Evolutionary conservation across 2,329 filamentous ascomycete species (phyloP).

Genomic region (Magnaporthales sp.): DNA sequence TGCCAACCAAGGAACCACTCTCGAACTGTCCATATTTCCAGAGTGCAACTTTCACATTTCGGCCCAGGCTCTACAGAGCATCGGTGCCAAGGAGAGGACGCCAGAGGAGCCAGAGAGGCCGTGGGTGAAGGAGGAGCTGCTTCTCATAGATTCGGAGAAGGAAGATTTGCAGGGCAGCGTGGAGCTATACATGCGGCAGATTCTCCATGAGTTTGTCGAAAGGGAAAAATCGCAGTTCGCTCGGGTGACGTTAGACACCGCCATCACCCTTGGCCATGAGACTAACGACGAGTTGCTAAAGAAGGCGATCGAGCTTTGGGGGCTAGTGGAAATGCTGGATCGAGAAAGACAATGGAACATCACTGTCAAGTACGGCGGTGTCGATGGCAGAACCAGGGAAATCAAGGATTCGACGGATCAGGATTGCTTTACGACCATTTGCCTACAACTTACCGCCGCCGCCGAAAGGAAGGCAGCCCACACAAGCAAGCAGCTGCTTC

Average conservation of each 20-base stretch:
- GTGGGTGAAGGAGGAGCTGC: conserved; percentile 16
- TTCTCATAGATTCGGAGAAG: conserved; percentile 53
- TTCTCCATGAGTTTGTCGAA: conserved; percentile 48
- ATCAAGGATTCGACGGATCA: conserved; percentile 46
- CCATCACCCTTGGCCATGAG: conserved; percentile 33
- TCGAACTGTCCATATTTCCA: conserved; percentile 53
- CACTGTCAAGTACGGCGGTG: conserved; percentile 26
- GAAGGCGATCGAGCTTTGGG: conserved; percentile 55
- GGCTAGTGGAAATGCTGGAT: conserved; percentile 56
- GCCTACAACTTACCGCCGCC: conserved; percentile 55
- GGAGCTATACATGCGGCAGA: conserved; percentile 51
- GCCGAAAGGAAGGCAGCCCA: conserved; percentile 54
- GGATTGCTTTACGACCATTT: conserved; percentile 52
- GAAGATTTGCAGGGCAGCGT: conserved; percentile 52
- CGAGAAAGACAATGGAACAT: conserved; percentile 55
- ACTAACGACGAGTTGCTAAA: conserved; percentile 45
- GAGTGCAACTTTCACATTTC: conserved; percentile 29
- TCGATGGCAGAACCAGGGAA: conserved; percentile 20
- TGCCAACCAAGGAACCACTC: conserved; percentile 36
- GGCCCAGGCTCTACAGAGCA: conserved; percentile 33
- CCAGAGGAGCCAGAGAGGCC: conserved; percentile 2
- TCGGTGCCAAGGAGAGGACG: conserved; percentile 18
- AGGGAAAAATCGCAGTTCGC: conserved; percentile 53
- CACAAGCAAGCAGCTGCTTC: conserved; percentile 49
- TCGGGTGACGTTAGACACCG: conserved; percentile 46